Evolutionary conservation across 2,329 filamentous ascomycete species (phyloP), one percentile per base, ranked within the genome.

Genomic region (Penicillium decumbens): DNA sequence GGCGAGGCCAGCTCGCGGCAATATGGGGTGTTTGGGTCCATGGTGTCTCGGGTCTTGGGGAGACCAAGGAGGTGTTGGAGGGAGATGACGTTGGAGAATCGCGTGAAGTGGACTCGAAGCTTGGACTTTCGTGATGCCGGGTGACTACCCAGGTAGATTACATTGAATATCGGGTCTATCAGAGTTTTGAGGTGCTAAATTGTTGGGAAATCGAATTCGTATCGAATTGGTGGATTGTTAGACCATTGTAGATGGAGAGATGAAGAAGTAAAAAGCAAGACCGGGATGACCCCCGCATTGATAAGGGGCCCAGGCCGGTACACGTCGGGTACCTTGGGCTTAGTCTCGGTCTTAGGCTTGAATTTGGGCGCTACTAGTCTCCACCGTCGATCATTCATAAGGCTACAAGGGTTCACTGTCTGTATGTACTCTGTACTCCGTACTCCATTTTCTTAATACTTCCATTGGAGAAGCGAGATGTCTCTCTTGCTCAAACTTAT

Each of bases 1-100:
- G 77, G 77, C 46, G 75, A 72, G 49, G 74, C 71, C 55, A 82
- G 74, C 62, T 77, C 69, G 54, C 74, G 69, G 62, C 80, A 82
- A 49, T 76, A 69, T 10, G 63, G 60, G 13, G 57, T 61, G 13
- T 54, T 51, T 6, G 59, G 45, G 43, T 62, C 62, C 66, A 61
- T 63, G 37, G 29, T 32, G 33, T 38, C 32, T 20, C 44, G 7
- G 35, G 18, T 20, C 27, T 28, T 35, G 13, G 35, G 35, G 35
- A 6, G 64, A 65, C 7, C 35, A 52, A 28, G 15, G 39, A 39
- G 45, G n/a, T 35, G 33, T 32, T 28, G 27, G 48, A 45, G 18
- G 49, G 30, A 46, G 38, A 28, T 53, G 50, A 46, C 43, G 42
- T 43, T 32, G 35, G 25, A 39, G 43, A 35, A 35, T 10, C 28